Base-by-base conservation (phyloP, 257 asterid species). In the Cruciata laevipes region DNA sequence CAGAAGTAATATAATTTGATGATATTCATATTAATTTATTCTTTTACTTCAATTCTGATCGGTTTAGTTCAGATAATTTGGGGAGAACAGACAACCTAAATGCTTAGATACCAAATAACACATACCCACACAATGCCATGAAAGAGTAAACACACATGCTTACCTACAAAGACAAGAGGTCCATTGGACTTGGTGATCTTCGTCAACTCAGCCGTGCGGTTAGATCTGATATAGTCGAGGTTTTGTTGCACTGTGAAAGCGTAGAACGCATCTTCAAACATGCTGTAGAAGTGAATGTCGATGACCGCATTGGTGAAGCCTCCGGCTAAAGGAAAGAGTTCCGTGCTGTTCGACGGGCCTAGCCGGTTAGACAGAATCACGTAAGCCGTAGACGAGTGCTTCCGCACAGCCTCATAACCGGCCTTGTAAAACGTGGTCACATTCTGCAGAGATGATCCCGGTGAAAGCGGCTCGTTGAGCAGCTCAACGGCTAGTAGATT, bases 241-340 rank as follows among this genome's bases (percentile, higher is more conserved):
- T 85, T 82, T 44, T 87, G 89, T 13, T 87, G 78, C 47, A 74
- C 81, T 0, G 76, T 79, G 61, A 84, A 67, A 66, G 23, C 51
- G 65, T 76, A 69, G 51, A 75, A 85, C 0, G 32, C 47, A 12
- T 6, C 17, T 0, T 75, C 21, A 71, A 71, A 89, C 63, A 89
- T 89, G 17, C 77, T 87, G 77, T 89, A 89, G 53, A 85, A 76
- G 70, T 89, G 95, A 12, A 89, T 88, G 66, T 87, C 95, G 42
- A 89, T 71, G 3, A 82, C 96, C 0, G 84, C 62, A 55, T 68
- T 82, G 1, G 47, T 75, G 1, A 85, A 27, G 52, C 85, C 86
- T 9, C 76, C 69, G 1, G 93, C 89, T 4, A 80, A 77, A 16
- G 73, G 67, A 61, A 89, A 75, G 0, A 87, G 73, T 53, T 89